Percentiles rank a stretch among this genome's conserved stretches.
Conservation (phyloP, 1,139 yeast species). For the Yamadazyma spencermartinsiae region DNA sequence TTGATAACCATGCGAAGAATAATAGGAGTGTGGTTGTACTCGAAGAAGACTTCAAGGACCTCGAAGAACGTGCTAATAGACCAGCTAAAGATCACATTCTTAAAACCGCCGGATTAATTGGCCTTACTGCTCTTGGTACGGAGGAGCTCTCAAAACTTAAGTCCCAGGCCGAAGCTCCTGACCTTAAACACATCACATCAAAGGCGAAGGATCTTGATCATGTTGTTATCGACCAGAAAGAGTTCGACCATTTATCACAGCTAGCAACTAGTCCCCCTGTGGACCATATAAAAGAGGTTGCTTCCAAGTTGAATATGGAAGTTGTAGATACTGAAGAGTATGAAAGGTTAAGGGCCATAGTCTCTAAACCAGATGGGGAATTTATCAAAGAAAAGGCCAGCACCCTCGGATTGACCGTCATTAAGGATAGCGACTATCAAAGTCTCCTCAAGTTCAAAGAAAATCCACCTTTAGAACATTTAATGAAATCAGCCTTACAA, state of each 20-base stretch:
- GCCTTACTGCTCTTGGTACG: slow-evolving; percentile 22
- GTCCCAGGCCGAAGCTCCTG: slow-evolving; percentile 22
- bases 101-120: slow-evolving; percentile 20
- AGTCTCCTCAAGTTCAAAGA: slow-evolving; percentile 11
- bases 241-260: slow-evolving; percentile 12
- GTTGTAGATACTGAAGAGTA: slow-evolving; percentile 1
- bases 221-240: slow-evolving; percentile 21
- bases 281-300: slow-evolving; percentile 31
- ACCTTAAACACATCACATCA: slow-evolving; percentile 19
- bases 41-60: slow-evolving; percentile 12
- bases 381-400: slow-evolving; percentile 25
- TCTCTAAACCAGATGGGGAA: neutral
- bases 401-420: slow-evolving; percentile 11
- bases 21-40: slow-evolving; percentile 12
- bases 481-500: slow-evolving; percentile 19
- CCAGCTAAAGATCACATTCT: slow-evolving; percentile 30
- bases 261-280: slow-evolving; percentile 26
- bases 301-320: slow-evolving; percentile 26
- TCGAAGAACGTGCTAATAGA: slow-evolving; percentile 17
- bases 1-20: slow-evolving; percentile 19
- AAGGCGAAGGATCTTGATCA: slow-evolving; percentile 15
- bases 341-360: neutral
- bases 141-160: slow-evolving; percentile 20
- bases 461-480: slow-evolving; percentile 27
- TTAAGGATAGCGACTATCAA: slow-evolving; percentile 11